Evolutionary conservation across 2,329 filamentous ascomycete genomes (phyloP).

Genomic region (Arthrobotrys entomopaga): DNA sequence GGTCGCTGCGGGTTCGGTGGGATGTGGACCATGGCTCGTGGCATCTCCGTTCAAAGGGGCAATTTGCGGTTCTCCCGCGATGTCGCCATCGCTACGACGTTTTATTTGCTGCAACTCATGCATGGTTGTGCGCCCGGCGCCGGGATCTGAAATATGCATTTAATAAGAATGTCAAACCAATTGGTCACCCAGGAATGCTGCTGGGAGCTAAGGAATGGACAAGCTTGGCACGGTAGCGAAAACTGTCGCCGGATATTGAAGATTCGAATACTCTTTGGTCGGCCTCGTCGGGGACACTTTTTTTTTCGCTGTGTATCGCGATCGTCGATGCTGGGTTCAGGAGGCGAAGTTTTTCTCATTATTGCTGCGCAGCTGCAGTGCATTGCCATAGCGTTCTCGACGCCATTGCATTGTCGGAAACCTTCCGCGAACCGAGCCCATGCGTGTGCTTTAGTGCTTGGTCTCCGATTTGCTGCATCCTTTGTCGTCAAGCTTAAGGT

Average conservation of each 20-base stretch:
- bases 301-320: no score
- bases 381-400: no score
- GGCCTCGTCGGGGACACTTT: no score
- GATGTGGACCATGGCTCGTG: constrained; percentile 2
- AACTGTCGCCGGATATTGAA: not conserved
- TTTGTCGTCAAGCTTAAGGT: no score
- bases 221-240: not conserved
- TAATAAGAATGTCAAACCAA: constrained; percentile 23
- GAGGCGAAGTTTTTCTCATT: constrained; percentile 17
- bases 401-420: no score
- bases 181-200: constrained; percentile 27
- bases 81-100: constrained; percentile 46
- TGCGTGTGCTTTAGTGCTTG: no score
- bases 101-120: constrained; percentile 43
- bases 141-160: not conserved
- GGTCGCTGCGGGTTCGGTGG: no score
- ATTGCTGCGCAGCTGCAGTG: no score
- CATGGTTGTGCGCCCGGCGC: constrained; percentile 23
- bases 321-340: constrained; percentile 17
- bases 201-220: not conserved
- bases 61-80: constrained; percentile 36
- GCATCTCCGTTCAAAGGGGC: constrained; percentile 18
- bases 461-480: no score
- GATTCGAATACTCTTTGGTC: constrained; percentile 1
- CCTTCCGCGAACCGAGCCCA: no score